These are phyloP conservation scores for Colletotrichum sansevieriae DNA, from an alignment of 2,329 filamentous ascomycete genomes.

Conservation along the genomic window DNA sequence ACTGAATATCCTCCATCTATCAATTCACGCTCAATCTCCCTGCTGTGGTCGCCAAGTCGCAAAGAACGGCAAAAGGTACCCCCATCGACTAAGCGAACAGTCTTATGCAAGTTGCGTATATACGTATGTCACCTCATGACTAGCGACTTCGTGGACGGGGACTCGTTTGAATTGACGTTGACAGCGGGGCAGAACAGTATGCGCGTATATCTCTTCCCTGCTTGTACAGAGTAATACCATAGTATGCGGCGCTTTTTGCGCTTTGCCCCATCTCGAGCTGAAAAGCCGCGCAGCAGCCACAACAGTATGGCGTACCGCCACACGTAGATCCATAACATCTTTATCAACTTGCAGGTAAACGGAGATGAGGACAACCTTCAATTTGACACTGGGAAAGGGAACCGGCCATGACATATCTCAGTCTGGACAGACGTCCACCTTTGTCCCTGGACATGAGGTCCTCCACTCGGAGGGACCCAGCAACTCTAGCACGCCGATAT, in stretches of 20 bases:
- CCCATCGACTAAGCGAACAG: too few relatives aligned
- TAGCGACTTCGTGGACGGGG: background rate
- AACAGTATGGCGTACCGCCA: constrained; percentile 5
- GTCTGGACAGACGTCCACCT: too few relatives aligned
- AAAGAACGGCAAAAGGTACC: too few relatives aligned
- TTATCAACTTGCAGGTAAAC: background rate
- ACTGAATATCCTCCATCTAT: too few relatives aligned
- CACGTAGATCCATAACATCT: background rate
- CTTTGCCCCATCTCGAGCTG: constrained; percentile 1
- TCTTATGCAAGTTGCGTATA: too few relatives aligned
- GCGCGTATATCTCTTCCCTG: constrained; percentile 16
- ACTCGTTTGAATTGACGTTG: constrained; percentile 20
- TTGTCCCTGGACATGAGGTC: background rate
- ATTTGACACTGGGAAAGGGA: too few relatives aligned
- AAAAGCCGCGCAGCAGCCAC: constrained; percentile 11
- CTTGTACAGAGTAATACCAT: constrained; percentile 1
- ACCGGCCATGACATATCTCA: too few relatives aligned
- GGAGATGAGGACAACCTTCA: background rate
- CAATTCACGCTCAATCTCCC: too few relatives aligned
- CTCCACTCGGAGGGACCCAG: constrained; percentile 3
- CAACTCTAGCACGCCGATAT: background rate
- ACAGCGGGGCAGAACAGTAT: constrained; percentile 22
- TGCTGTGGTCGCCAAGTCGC: too few relatives aligned
- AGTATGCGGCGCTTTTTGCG: constrained; percentile 7
- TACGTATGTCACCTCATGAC: background rate